Percentiles rank a stretch among this genome's conserved stretches.
Conservation (phyloP, 208 protist genomes). For the Naegleria lovaniensis region DNA sequence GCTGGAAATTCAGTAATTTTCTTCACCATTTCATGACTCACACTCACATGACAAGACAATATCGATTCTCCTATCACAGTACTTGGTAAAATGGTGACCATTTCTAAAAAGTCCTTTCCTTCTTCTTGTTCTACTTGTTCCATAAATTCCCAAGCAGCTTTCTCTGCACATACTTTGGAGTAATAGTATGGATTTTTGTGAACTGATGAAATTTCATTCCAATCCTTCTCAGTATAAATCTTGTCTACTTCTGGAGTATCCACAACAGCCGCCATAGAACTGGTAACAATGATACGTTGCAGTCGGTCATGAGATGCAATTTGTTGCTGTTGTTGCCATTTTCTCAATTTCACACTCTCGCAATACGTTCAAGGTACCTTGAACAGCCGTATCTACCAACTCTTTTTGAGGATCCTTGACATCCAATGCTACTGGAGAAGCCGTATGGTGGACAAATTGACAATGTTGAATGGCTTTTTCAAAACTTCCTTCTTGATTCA, state of each 20-base stretch:
- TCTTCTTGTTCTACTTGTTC: background rate
- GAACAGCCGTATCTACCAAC: background rate
- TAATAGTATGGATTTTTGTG: background rate
- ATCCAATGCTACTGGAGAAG: background rate
- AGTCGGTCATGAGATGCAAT: background rate
- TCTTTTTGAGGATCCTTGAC: slow-evolving; percentile 1
- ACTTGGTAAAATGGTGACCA: background rate
- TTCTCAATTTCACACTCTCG: background rate
- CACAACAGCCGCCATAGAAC: background rate
- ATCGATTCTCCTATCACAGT: background rate
- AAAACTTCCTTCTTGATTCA: background rate
- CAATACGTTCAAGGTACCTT: background rate
- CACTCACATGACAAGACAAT: background rate
- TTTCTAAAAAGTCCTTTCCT: background rate
- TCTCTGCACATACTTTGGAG: background rate
- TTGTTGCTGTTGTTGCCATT: no score
- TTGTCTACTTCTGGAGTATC: background rate
- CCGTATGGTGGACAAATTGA: background rate
- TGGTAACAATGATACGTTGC: background rate
- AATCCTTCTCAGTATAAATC: background rate
- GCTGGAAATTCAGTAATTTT: background rate
- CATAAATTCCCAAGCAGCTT: background rate
- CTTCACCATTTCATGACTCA: background rate
- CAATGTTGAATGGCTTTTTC: background rate
- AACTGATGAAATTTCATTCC: background rate